Evolutionary conservation across 1,284 basidiomycete genomes (phyloP), one percentile per base, ranked within the genome.

Genomic region (Cutaneotrichosporon cutaneum): DNA sequence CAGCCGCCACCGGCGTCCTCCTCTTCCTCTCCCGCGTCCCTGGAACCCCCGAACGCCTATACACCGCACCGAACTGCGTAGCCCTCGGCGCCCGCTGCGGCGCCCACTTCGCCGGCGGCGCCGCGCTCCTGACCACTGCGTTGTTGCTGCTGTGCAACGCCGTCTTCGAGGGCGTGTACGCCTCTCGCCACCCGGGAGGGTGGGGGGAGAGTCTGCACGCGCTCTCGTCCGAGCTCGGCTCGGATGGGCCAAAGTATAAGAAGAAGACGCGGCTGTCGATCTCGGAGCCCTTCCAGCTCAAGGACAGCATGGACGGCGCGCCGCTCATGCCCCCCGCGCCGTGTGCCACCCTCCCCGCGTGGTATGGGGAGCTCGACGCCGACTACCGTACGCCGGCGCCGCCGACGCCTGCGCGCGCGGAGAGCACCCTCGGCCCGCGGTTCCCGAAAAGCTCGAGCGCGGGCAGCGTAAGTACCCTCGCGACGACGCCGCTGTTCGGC

Each of bases 401-500:
- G 0, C 22, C 45, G 9, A 16, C 45, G 1, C 45, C 45, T 5
- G 45, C 24, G 2, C 4, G 22, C 3, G 21, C 45, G 11, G 24
- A 47, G 18, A 42, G 39, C 18, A n/a, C 18, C 39, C 39, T 42
- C 39, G 39, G 39, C 3, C 39, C 39, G 16, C 39, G 18, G 3
- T 51, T 51, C 27, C 48, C 48, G 0, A 30, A 26, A 14, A 32
- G 14, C 6, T 18, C 48, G 3, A 45, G 44, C 21, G 27, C 10
- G 18, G 48, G 48, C 27, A 51, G 26, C 9, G 26, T 51, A 27
- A 18, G 13, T 9, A 32, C 48, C 8, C 48, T 51, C 0, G 48
- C 48, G 6, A 51, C 48, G 5, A 27, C 26, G 27, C 48, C 48
- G 14, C 48, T 51, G 27, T 51, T 51, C 27, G 48, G 48, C 27